Evolutionary conservation across 2,329 filamentous ascomycete species (phyloP), one percentile per base, ranked within the genome.

Genomic region (Pochonia chlamydosporia): DNA sequence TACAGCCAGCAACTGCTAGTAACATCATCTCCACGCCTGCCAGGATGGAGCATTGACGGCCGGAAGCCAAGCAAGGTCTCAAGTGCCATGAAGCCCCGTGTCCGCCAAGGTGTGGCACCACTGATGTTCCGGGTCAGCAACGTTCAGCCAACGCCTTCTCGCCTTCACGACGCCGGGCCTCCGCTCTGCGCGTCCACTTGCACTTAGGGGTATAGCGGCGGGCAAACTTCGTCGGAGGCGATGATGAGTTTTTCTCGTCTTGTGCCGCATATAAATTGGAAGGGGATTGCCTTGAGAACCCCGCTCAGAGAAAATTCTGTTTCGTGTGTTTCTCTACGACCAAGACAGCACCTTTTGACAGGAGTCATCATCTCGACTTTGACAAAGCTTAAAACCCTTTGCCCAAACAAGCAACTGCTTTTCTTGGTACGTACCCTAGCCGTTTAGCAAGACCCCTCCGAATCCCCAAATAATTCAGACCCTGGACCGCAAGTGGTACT

Each of bases 161-260:
- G 24, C 37, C 35, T 42, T 49, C 43, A 36, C 46, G 39, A 49
- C 51, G 44, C 43, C 46, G 42, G 36, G 42, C 49, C 49, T 49
- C 44, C 49, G 46, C 40, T 48, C 25, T 47, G 51, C 70, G 70
- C 65, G 63, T 69, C 63, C 63, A 77, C 73, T 72, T 78, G 74
- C 74, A 74, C 74, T 77, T 78, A 77, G 71, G 72, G 74, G 75
- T 71, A 71, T 76, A 77, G 74, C 63, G 58, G 56, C 54, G 49
- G 46, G 35, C 47, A 51, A 47, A 36, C 46, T 40, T 49, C 25
- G 48, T 50, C 48, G 33, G 40, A 40, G 25, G 23, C 33, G 7
- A 46, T 13, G 28, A 28, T 47, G 43, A 31, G 41, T 48, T 45
- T n/a, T 47, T 42, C 25, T 48, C 35, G 25, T 40, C 43, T 36